Percentiles rank a stretch among this genome's conserved stretches.
phyloP scores from a whole-genome alignment of 106 monocot genomes.

The Dendrobium officinale region DNA sequence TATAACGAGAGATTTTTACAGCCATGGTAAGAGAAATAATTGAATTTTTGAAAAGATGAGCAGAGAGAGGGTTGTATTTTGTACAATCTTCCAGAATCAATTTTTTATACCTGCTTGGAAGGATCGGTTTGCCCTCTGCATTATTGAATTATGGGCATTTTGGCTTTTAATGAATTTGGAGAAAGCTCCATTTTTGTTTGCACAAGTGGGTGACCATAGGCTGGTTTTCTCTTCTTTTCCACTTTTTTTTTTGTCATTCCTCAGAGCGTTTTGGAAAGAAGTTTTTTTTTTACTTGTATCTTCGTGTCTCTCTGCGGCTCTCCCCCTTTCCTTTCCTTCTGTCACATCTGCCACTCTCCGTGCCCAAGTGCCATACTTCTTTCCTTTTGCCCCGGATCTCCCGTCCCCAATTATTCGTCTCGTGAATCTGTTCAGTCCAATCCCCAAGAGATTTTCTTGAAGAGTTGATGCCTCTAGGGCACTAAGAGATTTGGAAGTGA shows the following conservation, averaged over 20 bases:
- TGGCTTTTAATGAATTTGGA: slow-evolving; percentile 2
- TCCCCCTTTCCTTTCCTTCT: not conserved
- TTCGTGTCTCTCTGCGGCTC: not conserved
- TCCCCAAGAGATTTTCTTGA: not conserved
- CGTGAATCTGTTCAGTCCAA: not conserved
- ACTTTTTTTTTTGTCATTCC: not conserved
- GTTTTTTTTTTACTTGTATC: not conserved
- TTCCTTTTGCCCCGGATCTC: not conserved
- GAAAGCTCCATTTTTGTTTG: slow-evolving; percentile 8
- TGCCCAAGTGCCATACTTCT: not conserved
- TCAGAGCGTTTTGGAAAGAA: not conserved
- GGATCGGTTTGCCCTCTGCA: not conserved
- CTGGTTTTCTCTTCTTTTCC: not conserved
- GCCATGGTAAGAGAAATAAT: not conserved
- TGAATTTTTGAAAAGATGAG: not conserved
- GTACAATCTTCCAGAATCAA: not conserved
- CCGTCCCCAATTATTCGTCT: not conserved
- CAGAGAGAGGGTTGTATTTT: not conserved
- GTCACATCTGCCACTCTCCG: slow-evolving; percentile 1
- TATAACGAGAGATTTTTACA: not conserved
- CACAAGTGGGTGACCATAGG: not conserved
- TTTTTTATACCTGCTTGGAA: not conserved
- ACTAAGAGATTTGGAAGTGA: not conserved
- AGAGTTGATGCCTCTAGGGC: not conserved
- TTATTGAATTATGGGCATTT: slow-evolving; percentile 5